A percentile compares a stretch with the other conserved stretches of the same genome.
Conservation (phyloP, 2,329 filamentous ascomycete species). For the Stemphylium vesicarium region DNA sequence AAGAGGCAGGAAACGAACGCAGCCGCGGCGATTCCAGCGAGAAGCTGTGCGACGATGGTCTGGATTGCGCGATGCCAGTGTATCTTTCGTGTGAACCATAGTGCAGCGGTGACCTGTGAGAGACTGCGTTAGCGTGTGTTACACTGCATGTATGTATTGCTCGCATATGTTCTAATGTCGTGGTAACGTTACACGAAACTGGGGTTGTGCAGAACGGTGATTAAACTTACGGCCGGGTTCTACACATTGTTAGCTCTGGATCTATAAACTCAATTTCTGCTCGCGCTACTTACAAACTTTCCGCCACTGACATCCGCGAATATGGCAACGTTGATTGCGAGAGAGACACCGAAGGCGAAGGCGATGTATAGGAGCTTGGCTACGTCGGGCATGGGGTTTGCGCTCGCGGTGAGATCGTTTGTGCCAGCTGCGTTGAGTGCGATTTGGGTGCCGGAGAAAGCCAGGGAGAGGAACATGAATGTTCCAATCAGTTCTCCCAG, state of each 20-base stretch:
- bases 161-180: neutral
- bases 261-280: neutral
- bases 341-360: conserved; percentile 42
- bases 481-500: conserved; percentile 55
- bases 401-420: conserved; percentile 34
- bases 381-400: conserved; percentile 19
- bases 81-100: conserved; percentile 30
- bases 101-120: conserved; percentile 32
- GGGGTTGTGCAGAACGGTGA: neutral
- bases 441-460: conserved; percentile 52
- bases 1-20: conserved; percentile 38
- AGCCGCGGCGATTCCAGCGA: conserved; percentile 40
- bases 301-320: conserved; percentile 47
- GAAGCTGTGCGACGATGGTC: conserved; percentile 36
- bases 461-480: conserved; percentile 53
- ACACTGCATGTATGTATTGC: neutral
- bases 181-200: conserved; percentile 29
- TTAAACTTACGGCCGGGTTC: conserved; percentile 30
- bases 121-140: conserved; percentile 5
- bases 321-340: conserved; percentile 46
- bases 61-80: conserved; percentile 31
- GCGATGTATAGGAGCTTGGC: conserved; percentile 46
- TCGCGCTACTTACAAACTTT: conserved; percentile 35
- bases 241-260: neutral
- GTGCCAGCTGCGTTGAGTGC: conserved; percentile 51